Percentiles rank a stretch among this genome's conserved stretches.
Evolutionary conservation across 768 basidiomycete genomes (phyloP).

Genomic region (Pleurotus djamor): DNA sequence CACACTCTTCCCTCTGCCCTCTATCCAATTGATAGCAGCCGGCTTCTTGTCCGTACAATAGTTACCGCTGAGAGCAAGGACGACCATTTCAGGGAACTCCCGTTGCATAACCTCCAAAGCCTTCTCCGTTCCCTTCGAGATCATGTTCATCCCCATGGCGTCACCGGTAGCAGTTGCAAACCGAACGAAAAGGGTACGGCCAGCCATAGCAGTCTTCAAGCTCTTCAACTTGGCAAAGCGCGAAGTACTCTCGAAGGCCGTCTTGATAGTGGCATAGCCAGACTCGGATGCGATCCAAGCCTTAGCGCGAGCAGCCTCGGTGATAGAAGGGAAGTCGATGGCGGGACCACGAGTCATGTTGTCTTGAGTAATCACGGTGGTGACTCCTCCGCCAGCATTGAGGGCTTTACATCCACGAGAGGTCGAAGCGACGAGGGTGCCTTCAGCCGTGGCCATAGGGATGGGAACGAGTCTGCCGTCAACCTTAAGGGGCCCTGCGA

Average conservation of each 20-base stretch:
- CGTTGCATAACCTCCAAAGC: constrained; percentile 78
- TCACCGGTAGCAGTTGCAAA: constrained; percentile 96
- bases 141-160: constrained; percentile 99
- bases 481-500: constrained; percentile 92
- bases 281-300: constrained; percentile 84
- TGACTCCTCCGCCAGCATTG: constrained; percentile 93
- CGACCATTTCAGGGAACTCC: constrained; percentile 88
- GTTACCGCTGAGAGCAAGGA: constrained; percentile 91
- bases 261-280: constrained; percentile 72
- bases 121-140: constrained; percentile 96
- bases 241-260: constrained; percentile 92
- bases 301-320: constrained; percentile 79
- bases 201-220: constrained; percentile 89
- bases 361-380: constrained; percentile 88
- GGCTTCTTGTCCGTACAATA: constrained; percentile 99
- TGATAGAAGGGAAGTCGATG: constrained; percentile 87
- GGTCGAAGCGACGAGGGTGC: constrained; percentile 95
- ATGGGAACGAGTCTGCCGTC: constrained; percentile 85
- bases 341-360: constrained; percentile 99
- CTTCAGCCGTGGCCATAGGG: constrained; percentile 99
- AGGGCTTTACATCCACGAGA: constrained; percentile 98
- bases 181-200: constrained; percentile 88
- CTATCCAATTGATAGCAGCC: constrained; percentile 99
- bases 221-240: constrained; percentile 86
- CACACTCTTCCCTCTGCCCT: constrained; percentile 96